Evolutionary conservation across 2,329 filamentous ascomycete species (phyloP).

Genomic region (Apiospora saccharicola): DNA sequence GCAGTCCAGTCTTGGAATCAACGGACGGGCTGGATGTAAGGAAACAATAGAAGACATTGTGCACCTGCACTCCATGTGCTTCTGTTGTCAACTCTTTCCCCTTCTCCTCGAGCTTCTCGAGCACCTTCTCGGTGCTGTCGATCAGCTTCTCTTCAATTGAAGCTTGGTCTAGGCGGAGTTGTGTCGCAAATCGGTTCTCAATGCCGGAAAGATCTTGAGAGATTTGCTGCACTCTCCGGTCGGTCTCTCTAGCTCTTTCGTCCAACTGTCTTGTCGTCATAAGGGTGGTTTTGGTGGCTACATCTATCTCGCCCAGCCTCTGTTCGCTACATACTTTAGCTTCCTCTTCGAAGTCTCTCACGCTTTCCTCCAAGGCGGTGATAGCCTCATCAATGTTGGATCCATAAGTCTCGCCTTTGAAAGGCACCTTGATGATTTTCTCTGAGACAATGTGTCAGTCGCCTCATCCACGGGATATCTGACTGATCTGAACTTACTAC

Average conservation of each 20-base stretch:
- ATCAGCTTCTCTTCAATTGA: slow-evolving; percentile 10
- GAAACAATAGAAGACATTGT: slow-evolving; percentile 29
- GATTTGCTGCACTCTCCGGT: slow-evolving; percentile 10
- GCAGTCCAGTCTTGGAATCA: slow-evolving; percentile 28
- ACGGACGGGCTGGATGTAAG: slow-evolving; percentile 27
- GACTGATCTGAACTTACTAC: slow-evolving; percentile 24
- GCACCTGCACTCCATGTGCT: slow-evolving; percentile 20
- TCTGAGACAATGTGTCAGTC: slow-evolving; percentile 19
- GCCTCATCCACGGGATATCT: background rate
- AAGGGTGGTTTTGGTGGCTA: background rate
- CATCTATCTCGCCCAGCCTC: slow-evolving; percentile 28
- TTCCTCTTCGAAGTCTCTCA: slow-evolving; percentile 27
- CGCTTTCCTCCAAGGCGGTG: slow-evolving; percentile 24
- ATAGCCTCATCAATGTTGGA: slow-evolving; percentile 26
- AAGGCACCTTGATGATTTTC: slow-evolving; percentile 27
- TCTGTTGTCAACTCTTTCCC: background rate
- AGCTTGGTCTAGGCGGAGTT: slow-evolving; percentile 25
- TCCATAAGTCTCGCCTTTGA: slow-evolving; percentile 30
- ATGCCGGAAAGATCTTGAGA: slow-evolving; percentile 15
- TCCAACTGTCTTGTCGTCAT: slow-evolving; percentile 3
- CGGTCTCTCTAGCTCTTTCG: background rate
- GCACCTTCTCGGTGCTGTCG: background rate
- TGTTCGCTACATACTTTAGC: slow-evolving; percentile 29
- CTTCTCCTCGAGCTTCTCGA: slow-evolving; percentile 2
- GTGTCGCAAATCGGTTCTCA: slow-evolving; percentile 19